Base-by-base conservation (phyloP, 2,329 filamentous ascomycete species). In the Hymenoscyphus salicellus region DNA sequence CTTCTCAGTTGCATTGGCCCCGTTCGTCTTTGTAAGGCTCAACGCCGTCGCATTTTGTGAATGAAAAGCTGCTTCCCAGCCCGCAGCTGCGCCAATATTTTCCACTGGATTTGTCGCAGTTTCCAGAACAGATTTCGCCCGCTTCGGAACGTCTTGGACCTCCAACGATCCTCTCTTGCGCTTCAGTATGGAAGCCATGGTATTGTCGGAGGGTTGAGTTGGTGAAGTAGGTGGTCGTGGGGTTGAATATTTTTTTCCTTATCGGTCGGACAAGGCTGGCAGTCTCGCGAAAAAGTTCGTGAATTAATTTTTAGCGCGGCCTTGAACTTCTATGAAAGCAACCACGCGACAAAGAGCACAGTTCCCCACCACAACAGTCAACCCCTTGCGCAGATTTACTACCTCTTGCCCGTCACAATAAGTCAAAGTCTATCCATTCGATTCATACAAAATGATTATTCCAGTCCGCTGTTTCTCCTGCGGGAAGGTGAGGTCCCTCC, bases 391-490 rank as follows among this genome's bases (percentile, higher is more conserved):
- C 57, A 23, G 20, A 43, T 16, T 46, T 33, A 17, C 33, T 7
- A 41, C 56, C 28, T 30, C 30, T 32, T 41, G n/a, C 56, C 46
- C 49, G 16, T 14, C 16, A n/a, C 10, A 59, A 26, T 16, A 6
- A 23, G n/a, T 28, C 23, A 8, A 41, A 16, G 57, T n/a, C 26
- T 28, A 33, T 33, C 26, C 55, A 33, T 32, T 33, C 5, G 26
- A 32, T 17, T 17, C 26, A 5, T 32, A 26, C 81, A 90, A 80
- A 64, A 99, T 99, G 95, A 99, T 99, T 80, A 98, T 99, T 72
- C 95, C 95, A 2, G 92, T 99, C 71, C 92, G 95, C 72, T 99
- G 95, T 82, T 99, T 99, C 81, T 98, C 95, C 65, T 99, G 95
- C 79, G 95, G 95, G 79, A 99, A 99, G 91, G 95, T 97, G 80